Evolutionary conservation across 768 basidiomycete genomes (phyloP), one percentile per base, ranked within the genome.

Genomic region (Sarcodon sp.): DNA sequence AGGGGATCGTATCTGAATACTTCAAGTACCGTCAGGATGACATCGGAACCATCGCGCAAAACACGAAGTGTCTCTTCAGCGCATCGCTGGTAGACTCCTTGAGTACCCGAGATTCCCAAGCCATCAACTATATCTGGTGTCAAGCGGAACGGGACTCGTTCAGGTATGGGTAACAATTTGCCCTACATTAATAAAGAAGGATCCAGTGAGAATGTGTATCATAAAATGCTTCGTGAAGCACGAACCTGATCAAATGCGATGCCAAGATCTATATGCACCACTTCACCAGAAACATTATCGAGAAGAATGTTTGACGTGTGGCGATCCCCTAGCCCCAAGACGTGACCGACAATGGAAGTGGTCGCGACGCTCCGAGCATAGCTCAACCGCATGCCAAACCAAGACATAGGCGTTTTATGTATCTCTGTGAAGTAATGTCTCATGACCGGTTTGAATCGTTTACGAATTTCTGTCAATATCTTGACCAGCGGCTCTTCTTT

Each of bases 1-100:
- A 99, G 72, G 5, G 96, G 94, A 62, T 99, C 94, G 58, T 94
- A 79, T 62, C 87, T 90, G 77, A 98, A 96, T 11, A 97, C 94
- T 58, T 96, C 93, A 35, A 99, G 71, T 3, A 99, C 86, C 0
- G 93, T 97, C 75, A 92, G 79, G 58, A 99, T 83, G 41, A 94
- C 79, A 33, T 82, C 85, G 0, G 88, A 87, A 8, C 81, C 77
- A 35, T 85, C 81, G 9, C 93, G 77, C 33, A 98, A 69, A 4
- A 99, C 94, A 10, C 92, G 80, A 6, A 99, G 65, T 0, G 93
- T 96, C 63, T 98, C 89, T 64, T 99, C 92, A 1, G 90, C 83
- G 59, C 94, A 97, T 11, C 90, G 77, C 52, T 93, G 83, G 70
- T 94, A 99, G 2, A 97, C 93, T 0, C 94, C 94, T 54, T 89